A percentile compares a stretch with the other conserved stretches of the same genome.
Conservation (phyloP, 805 yeast species). For the Allodekkera sacchari region DNA sequence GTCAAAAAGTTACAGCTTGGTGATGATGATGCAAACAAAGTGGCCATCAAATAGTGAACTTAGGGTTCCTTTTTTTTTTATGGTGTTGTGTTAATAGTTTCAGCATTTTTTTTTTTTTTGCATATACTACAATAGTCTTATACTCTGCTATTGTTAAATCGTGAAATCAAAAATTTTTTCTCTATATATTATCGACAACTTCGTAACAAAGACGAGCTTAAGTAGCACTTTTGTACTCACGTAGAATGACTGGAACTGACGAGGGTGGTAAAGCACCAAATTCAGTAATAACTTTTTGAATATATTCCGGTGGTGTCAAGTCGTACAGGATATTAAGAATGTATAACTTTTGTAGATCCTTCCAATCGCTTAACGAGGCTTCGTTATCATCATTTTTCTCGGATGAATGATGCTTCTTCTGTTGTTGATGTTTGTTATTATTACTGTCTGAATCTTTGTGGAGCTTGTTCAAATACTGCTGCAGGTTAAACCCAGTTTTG, state of each 20-base stretch:
- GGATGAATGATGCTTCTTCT: conserved; percentile 13
- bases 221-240: conserved; percentile 68
- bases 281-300: conserved; percentile 92
- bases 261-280: conserved; percentile 95
- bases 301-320: conserved; percentile 86
- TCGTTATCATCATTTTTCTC: conserved; percentile 24
- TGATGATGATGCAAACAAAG: conserved; percentile 37
- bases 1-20: conserved; percentile 31
- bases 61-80: not conserved
- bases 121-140: not conserved
- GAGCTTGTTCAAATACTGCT: conserved; percentile 45
- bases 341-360: conserved; percentile 51
- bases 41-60: conserved; percentile 37
- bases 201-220: conserved; percentile 4
- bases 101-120: not conserved
- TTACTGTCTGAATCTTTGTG: conserved; percentile 19
- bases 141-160: not conserved
- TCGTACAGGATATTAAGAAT: conserved; percentile 85
- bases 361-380: conserved; percentile 55
- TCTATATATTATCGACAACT: no score
- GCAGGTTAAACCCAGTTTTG: conserved; percentile 54
- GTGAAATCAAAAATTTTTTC: no score
- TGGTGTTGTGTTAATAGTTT: not conserved
- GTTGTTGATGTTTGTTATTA: conserved; percentile 20
- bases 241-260: conserved; percentile 93